Conservation (phyloP, 2,329 filamentous ascomycete genomes). For the Phialophora macrospora region DNA sequence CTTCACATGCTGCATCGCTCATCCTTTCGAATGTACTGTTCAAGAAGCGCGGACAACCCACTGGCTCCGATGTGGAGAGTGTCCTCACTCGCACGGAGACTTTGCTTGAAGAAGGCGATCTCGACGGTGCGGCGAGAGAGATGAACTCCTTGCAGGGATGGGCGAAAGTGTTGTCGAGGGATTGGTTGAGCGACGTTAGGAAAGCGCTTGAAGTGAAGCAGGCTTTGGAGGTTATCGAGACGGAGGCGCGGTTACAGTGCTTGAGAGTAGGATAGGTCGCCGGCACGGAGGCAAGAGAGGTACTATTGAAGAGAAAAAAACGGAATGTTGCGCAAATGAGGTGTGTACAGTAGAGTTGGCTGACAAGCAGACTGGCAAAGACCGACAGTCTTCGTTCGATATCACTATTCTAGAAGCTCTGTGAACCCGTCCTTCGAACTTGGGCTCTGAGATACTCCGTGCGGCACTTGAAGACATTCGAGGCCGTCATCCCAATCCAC, state of each 20-base stretch:
- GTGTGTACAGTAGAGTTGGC: not conserved
- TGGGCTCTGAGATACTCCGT: not conserved
- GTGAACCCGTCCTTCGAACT: not conserved
- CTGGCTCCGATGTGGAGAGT: constrained; percentile 89
- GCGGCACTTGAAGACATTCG: not conserved
- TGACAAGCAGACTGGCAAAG: not conserved
- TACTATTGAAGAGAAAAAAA: not conserved
- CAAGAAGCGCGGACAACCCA: constrained; percentile 85
- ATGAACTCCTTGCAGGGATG: constrained; percentile 93
- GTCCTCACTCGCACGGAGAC: constrained; percentile 88
- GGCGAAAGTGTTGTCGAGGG: constrained; percentile 91
- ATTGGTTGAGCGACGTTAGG: constrained; percentile 90
- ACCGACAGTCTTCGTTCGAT: not conserved
- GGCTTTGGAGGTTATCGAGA: constrained; percentile 91
- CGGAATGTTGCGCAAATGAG: not conserved
- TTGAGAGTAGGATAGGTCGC: constrained; percentile 71
- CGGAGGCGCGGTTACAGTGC: constrained; percentile 87
- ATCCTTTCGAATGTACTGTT: constrained; percentile 93
- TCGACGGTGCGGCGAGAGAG: constrained; percentile 89
- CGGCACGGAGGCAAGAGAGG: not conserved
- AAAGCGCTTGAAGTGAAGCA: constrained; percentile 94
- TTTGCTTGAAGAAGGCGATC: constrained; percentile 86
- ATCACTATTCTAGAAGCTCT: not conserved
- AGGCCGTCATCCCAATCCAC: not conserved
- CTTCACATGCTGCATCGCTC: constrained; percentile 88